A percentile compares a stretch with the other conserved stretches of the same genome.
These are phyloP conservation scores for Withania somnifera DNA, from an alignment of 305 asterid genomes.

Conservation along the genomic window DNA sequence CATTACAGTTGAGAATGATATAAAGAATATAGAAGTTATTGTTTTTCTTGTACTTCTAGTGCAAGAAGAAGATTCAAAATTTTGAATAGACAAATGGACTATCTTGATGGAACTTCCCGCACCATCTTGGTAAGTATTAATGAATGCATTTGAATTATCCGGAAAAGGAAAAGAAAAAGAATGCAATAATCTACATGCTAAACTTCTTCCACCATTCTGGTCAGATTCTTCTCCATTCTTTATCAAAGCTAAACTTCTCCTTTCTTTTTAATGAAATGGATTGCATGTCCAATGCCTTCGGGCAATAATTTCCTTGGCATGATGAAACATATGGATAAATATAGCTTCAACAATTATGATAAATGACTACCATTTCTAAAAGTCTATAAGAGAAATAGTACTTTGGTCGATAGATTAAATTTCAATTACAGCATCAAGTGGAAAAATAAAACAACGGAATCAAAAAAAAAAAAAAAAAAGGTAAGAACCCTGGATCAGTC, in stretches of 20 bases:
- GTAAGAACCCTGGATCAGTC: not conserved
- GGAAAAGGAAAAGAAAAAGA: not conserved
- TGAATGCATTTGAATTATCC: not conserved
- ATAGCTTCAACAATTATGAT: not conserved
- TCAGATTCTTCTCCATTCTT: not conserved
- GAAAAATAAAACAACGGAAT: not conserved
- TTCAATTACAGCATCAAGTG: not conserved
- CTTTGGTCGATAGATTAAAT: not conserved
- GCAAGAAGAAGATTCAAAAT: not conserved
- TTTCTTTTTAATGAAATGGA: not conserved
- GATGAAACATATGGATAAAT: not conserved
- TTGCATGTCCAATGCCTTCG: not conserved
- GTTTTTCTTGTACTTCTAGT: not conserved
- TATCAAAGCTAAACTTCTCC: not conserved
- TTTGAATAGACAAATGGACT: not conserved
- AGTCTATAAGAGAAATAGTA: not conserved
- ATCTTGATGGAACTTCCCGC: not conserved
- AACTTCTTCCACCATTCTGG: not conserved
- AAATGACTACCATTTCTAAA: not conserved
- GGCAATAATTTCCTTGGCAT: not conserved
- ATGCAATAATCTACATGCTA: not conserved
- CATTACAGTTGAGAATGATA: not conserved
- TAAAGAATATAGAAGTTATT: not conserved
- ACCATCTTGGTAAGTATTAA: not conserved
- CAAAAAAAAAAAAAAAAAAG: not conserved